A percentile compares a stretch with the other conserved stretches of the same genome.
Evolutionary conservation across 257 asterid species (phyloP).

Genomic region (Linaria vulgaris): DNA sequence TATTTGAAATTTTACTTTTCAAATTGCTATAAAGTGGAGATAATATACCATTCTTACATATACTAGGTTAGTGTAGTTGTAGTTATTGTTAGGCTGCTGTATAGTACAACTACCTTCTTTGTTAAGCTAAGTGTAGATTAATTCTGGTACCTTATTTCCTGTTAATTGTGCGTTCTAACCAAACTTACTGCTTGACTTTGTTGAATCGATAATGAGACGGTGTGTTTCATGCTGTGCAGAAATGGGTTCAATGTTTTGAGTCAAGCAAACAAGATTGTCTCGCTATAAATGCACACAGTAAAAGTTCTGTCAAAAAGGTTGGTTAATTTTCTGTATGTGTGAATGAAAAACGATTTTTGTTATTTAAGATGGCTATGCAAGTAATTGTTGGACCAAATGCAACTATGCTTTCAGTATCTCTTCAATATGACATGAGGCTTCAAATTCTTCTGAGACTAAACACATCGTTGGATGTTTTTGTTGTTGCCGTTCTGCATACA

Average conservation of each 20-base stretch:
- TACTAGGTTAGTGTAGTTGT: constrained; percentile 7
- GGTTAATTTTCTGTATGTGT: constrained; percentile 28
- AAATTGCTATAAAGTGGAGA: neutral
- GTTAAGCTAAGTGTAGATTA: neutral
- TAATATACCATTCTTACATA: neutral
- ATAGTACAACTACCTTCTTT: neutral
- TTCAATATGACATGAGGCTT: neutral
- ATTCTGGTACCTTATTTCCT: constrained; percentile 12
- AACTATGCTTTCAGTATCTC: neutral
- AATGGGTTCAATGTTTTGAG: constrained; percentile 67
- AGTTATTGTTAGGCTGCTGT: neutral
- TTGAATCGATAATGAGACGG: constrained; percentile 12
- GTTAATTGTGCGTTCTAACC: neutral
- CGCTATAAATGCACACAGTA: constrained; percentile 86
- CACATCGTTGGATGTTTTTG: neutral
- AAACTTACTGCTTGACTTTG: neutral
- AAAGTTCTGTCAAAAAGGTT: constrained; percentile 82
- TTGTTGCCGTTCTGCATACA: neutral
- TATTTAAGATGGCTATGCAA: too few relatives aligned
- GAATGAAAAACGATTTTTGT: neutral
- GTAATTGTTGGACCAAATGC: neutral
- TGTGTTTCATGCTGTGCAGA: constrained; percentile 47
- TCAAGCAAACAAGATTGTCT: constrained; percentile 74
- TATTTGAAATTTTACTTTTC: neutral
- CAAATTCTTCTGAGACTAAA: neutral